phyloP scores from a whole-genome alignment of 257 asterid genomes.

The Solanum appendiculatum region DNA sequence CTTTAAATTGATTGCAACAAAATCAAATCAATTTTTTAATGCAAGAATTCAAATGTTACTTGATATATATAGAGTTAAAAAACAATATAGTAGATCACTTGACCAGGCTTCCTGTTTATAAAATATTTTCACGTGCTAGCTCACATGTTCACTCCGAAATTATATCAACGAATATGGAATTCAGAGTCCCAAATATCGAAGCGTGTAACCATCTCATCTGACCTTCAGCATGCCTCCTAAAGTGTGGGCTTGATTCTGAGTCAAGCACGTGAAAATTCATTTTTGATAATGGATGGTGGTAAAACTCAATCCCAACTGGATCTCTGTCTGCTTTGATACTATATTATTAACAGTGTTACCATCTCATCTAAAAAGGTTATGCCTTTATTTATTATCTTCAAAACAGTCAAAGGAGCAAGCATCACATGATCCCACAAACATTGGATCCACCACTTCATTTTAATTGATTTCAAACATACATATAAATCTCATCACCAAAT shows the following conservation, averaged over 20 bases:
- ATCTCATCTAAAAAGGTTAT: background rate
- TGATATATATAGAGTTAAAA: background rate
- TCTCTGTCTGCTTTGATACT: background rate
- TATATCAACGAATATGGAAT: background rate
- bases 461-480: background rate
- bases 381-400: background rate
- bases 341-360: background rate
- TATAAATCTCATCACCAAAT: background rate
- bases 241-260: background rate
- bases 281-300: background rate
- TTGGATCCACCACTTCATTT: background rate
- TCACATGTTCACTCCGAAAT: conserved; percentile 16
- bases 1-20: background rate
- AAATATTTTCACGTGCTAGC: conserved; percentile 5
- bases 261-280: background rate
- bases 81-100: background rate
- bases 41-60: background rate
- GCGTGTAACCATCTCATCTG: background rate
- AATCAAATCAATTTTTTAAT: background rate
- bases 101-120: background rate
- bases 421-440: conserved; percentile 27
- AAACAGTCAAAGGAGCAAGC: conserved; percentile 12
- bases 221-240: background rate
- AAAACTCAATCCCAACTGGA: background rate
- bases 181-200: background rate